A percentile compares a stretch with the other conserved stretches of the same genome.
Conservation (phyloP, 2,329 filamentous ascomycete species). For the Epichloe baconii region DNA sequence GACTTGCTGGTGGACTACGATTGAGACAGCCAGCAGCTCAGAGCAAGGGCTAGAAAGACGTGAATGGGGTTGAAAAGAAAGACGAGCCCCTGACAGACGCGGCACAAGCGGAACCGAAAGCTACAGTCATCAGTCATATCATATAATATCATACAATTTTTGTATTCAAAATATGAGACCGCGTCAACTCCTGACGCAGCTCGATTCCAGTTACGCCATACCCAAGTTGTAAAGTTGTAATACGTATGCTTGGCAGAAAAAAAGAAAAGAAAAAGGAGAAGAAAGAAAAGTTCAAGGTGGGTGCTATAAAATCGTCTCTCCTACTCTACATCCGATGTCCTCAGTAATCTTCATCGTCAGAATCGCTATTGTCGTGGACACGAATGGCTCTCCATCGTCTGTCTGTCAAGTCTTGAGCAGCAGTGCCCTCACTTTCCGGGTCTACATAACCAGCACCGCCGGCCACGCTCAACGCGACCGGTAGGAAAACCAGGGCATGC, state of each 20-base stretch:
- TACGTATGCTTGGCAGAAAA: not conserved
- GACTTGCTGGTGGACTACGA: constrained; percentile 2
- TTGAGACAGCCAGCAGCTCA: not conserved
- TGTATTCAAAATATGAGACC: not conserved
- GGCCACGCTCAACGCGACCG: constrained; percentile 72
- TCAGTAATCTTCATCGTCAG: constrained; percentile 48
- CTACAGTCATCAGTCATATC: not conserved
- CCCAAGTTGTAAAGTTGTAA: not conserved
- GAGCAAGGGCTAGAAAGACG: not conserved
- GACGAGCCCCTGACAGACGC: no score
- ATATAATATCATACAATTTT: not conserved
- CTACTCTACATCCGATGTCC: not conserved
- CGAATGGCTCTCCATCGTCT: constrained; percentile 65
- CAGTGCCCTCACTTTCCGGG: constrained; percentile 71
- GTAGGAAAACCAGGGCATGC: constrained; percentile 83
- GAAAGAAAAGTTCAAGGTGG: no score
- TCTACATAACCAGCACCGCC: constrained; percentile 85
- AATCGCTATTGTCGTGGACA: constrained; percentile 63
- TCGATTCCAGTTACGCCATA: not conserved
- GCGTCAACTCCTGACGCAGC: not conserved
- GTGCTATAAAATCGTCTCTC: not conserved
- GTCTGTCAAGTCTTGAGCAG: constrained; percentile 78
- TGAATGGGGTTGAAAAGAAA: not conserved
- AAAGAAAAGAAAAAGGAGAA: not conserved
- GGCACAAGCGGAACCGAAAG: no score